phyloP scores from a whole-genome alignment of 1,284 basidiomycete genomes.

The Ceratobasidium sp. region DNA sequence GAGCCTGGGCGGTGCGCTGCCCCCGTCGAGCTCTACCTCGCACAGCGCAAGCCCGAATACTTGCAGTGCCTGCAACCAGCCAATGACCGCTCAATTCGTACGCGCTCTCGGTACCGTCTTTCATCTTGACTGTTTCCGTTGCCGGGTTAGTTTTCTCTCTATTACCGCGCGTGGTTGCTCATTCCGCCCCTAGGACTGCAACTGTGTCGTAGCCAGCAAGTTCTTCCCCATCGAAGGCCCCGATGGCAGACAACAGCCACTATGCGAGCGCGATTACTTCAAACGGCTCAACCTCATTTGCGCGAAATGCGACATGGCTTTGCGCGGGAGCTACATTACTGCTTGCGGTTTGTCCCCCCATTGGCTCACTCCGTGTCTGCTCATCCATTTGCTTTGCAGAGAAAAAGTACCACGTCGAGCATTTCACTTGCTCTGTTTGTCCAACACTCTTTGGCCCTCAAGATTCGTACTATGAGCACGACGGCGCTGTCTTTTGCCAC shows the following conservation, averaged over 20 bases:
- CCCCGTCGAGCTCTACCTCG: slow-evolving; percentile 20
- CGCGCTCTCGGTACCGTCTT: slow-evolving; percentile 92
- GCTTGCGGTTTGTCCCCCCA: slow-evolving; percentile 86
- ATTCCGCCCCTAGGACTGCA: slow-evolving; percentile 79
- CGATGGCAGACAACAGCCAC: slow-evolving; percentile 85
- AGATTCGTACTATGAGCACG: slow-evolving; percentile 99
- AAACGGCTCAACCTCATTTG: slow-evolving; percentile 95
- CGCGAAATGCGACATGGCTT: slow-evolving; percentile 92
- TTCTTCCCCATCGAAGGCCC: slow-evolving; percentile 97
- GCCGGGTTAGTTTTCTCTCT: slow-evolving; percentile 43
- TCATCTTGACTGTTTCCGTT: slow-evolving; percentile 47
- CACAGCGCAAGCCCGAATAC: slow-evolving; percentile 7
- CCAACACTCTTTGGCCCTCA: slow-evolving; percentile 96
- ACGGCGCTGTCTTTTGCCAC: slow-evolving; percentile 94
- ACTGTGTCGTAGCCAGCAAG: slow-evolving; percentile 95
- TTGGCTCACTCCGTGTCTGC: slow-evolving; percentile 1
- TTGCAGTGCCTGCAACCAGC: slow-evolving; percentile 48
- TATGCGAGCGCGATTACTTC: slow-evolving; percentile 99
- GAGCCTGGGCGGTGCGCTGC: slow-evolving; percentile 19
- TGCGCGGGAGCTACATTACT: slow-evolving; percentile 98
- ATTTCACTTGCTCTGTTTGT: slow-evolving; percentile 98
- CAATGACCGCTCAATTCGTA: slow-evolving; percentile 93
- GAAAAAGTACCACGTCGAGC: slow-evolving; percentile 99
- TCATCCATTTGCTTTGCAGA: slow-evolving; percentile 62
- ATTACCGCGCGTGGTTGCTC: slow-evolving; percentile 40